Percentiles rank a stretch among this genome's conserved stretches.
These are phyloP conservation scores for Curvularia spicifera DNA, from an alignment of 2,329 filamentous ascomycete genomes.

Conservation along the genomic window DNA sequence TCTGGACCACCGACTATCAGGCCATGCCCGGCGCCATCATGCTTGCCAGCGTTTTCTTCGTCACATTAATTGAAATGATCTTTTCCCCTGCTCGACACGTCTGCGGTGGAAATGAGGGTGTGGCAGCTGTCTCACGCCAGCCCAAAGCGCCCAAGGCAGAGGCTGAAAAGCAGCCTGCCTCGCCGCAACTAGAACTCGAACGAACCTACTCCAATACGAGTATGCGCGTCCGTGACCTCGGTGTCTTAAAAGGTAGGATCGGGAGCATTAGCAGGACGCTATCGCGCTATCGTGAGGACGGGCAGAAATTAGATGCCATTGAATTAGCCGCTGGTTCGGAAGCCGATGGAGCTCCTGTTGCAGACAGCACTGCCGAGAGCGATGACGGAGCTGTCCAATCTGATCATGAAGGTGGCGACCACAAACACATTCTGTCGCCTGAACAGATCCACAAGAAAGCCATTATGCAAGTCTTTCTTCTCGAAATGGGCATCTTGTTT, in stretches of 20 bases:
- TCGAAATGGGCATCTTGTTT: slow-evolving; percentile 68
- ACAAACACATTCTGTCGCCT: slow-evolving; percentile 17
- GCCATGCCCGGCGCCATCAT: slow-evolving; percentile 68
- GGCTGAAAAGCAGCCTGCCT: slow-evolving; percentile 8
- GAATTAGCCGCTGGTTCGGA: slow-evolving; percentile 50
- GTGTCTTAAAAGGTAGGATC: slow-evolving; percentile 31
- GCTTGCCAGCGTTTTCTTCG: slow-evolving; percentile 64
- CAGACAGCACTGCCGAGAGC: slow-evolving; percentile 32
- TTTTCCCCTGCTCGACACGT: slow-evolving; percentile 64
- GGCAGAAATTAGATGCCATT: slow-evolving; percentile 42
- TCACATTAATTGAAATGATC: slow-evolving; percentile 68
- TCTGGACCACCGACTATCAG: slow-evolving; percentile 65
- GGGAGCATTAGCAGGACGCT: slow-evolving; percentile 42
- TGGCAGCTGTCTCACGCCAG: slow-evolving; percentile 29
- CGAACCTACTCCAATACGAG: slow-evolving; percentile 33
- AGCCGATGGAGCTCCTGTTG: slow-evolving; percentile 53
- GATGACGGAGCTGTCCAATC: slow-evolving; percentile 33
- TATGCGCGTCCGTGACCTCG: slow-evolving; percentile 34
- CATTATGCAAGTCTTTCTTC: slow-evolving; percentile 47
- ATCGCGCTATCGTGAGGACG: slow-evolving; percentile 36
- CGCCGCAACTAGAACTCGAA: slow-evolving; percentile 13
- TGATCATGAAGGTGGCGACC: slow-evolving; percentile 31
- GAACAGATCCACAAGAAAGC: slow-evolving; percentile 41
- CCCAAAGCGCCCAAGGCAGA: slow-evolving; percentile 11
- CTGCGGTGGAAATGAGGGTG: slow-evolving; percentile 59